A percentile compares a stretch with the other conserved stretches of the same genome.
phyloP scores from a whole-genome alignment of 148 eudicot genomes.

The Amaranthus palmeri region DNA sequence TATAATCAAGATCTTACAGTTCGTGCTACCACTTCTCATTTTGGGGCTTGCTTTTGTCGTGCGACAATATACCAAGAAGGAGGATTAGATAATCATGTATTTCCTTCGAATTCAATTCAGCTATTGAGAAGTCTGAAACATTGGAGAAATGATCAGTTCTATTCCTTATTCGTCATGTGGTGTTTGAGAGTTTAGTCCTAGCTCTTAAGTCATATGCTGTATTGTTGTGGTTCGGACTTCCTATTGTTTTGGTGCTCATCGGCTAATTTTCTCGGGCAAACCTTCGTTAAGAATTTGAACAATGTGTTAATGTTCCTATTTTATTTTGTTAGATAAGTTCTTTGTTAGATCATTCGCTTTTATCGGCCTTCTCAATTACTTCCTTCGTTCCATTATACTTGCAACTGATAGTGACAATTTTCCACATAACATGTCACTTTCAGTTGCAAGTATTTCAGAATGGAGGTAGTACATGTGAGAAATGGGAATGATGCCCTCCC shows the following conservation, averaged over 20 bases:
- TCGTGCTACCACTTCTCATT: slow-evolving; percentile 62
- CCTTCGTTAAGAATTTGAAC: not conserved
- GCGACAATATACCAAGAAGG: slow-evolving; percentile 68
- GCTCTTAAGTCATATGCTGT: not conserved
- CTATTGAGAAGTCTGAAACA: not conserved
- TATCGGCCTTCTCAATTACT: too few relatives aligned
- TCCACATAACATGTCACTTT: too few relatives aligned
- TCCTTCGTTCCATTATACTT: too few relatives aligned
- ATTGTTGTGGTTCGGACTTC: not conserved
- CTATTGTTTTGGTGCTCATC: not conserved
- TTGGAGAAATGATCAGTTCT: slow-evolving; percentile 4
- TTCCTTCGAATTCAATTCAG: slow-evolving; percentile 12
- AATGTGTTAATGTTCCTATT: not conserved
- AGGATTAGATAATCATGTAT: slow-evolving; percentile 36
- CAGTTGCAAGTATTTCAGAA: too few relatives aligned
- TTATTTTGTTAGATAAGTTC: too few relatives aligned
- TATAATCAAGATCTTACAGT: slow-evolving; percentile 65
- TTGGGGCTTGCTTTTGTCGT: slow-evolving; percentile 69
- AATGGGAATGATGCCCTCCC: too few relatives aligned
- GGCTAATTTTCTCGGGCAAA: slow-evolving; percentile 7
- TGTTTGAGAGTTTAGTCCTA: slow-evolving; percentile 4
- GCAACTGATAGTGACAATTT: too few relatives aligned
- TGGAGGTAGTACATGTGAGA: too few relatives aligned
- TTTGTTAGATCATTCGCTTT: too few relatives aligned
- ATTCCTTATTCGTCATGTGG: not conserved